Evolutionary conservation across 2,329 filamentous ascomycete species (phyloP), one percentile per base, ranked within the genome.

Genomic region (Diaporthe citri): DNA sequence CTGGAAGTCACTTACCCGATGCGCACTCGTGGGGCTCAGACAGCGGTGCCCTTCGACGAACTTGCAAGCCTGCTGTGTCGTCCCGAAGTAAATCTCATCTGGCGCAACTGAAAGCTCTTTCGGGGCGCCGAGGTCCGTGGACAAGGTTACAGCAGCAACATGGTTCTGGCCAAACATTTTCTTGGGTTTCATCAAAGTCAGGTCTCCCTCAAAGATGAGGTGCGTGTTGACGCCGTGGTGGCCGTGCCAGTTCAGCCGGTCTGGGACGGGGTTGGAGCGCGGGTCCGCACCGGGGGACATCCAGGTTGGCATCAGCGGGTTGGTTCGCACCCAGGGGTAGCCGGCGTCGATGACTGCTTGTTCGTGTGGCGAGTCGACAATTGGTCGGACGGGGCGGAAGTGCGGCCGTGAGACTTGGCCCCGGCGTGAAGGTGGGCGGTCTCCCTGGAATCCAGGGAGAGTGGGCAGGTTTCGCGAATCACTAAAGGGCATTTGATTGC

Each of bases 151-250:
- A 5, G 51, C 31, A 2, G 31, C 10, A 20, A 72, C 6, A 9
- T 34, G 20, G 13, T 43, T 5, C 4, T 66, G 48, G 7, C 22
- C 25, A 20, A 66, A 62, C 25, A 56, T 17, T 4, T 31, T 52
- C 22, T 25, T 66, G 43, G 22, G 28, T 10, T 46, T 36, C 25
- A 25, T 25, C 10, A 73, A 2, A 9, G 57, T 66, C 48, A 73
- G 25, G 22, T 84, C 81, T 25, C 81, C 82, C 66, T 85, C 81
- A 74, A 85, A 79, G 4, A 84, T 79, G 56, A 85, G 80, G 28
- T 84, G 83, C 9, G 77, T 79, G 55, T 81, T 81, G 28, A 81
- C 78, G 74, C 81, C 79, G 57, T 77, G 74, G 25, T 77, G 64
- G 74, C 81, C 79, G 41, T 77, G 74, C 22, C 75, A 10, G 3